Conservation (phyloP, 805 yeast species). For the Lipomyces sp. region DNA sequence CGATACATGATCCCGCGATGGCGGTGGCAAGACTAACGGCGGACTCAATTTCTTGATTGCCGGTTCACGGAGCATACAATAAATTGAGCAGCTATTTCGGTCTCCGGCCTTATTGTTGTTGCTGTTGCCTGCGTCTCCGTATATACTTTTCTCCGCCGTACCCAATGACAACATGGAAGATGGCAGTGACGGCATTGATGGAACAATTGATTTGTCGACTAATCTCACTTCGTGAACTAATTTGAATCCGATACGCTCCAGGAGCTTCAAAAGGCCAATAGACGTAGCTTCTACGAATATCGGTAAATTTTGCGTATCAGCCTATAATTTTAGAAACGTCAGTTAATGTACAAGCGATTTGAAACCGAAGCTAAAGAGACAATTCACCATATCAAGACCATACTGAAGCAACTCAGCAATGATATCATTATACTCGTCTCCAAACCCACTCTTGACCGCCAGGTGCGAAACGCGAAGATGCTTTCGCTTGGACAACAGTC, state of each 20-base stretch:
- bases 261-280: not conserved
- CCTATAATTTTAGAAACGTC: no score
- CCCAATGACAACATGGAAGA: not conserved
- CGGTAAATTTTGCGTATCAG: conserved; percentile 24
- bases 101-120: not conserved
- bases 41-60: conserved; percentile 10
- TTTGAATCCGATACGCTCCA: conserved; percentile 15
- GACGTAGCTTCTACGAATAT: conserved; percentile 16
- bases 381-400: conserved; percentile 21
- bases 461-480: not conserved
- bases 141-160: not conserved
- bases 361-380: not conserved
- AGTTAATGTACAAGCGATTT: not conserved
- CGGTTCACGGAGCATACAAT: conserved; percentile 24
- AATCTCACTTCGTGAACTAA: conserved; percentile 23
- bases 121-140: not conserved
- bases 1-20: no score
- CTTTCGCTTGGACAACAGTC: not conserved
- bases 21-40: conserved; percentile 2
- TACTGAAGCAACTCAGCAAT: conserved; percentile 13
- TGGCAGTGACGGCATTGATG: not conserved
- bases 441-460: not conserved
- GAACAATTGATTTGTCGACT: not conserved
- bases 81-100: conserved; percentile 18
- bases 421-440: not conserved